phyloP scores from a whole-genome alignment of 805 yeast species.

The Yarrowia divulgata region DNA sequence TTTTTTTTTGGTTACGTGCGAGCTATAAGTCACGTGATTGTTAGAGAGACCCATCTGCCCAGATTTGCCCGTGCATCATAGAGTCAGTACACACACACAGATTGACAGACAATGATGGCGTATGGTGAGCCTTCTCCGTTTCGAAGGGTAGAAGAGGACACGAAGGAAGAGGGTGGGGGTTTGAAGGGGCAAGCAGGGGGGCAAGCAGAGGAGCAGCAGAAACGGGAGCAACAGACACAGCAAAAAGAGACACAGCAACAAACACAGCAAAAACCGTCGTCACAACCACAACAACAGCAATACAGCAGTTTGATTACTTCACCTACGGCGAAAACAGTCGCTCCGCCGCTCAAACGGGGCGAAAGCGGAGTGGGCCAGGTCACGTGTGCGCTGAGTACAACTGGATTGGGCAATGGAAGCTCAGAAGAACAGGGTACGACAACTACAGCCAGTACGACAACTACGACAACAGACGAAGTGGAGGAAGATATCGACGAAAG shows the following conservation, averaged over 20 bases:
- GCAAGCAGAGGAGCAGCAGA: too few species aligned
- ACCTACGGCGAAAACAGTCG: not conserved
- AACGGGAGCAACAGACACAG: too few species aligned
- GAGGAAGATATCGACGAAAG: not conserved
- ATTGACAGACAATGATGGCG: conserved; percentile 26
- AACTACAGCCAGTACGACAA: too few species aligned
- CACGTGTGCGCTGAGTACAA: conserved; percentile 5
- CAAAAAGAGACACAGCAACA: too few species aligned
- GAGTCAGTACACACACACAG: too few species aligned
- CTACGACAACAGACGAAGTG: not conserved
- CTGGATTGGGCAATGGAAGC: not conserved
- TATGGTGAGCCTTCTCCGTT: conserved; percentile 39
- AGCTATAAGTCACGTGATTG: too few species aligned
- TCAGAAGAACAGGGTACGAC: not conserved
- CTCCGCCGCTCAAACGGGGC: not conserved
- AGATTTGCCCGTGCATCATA: too few species aligned
- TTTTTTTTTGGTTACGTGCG: too few species aligned
- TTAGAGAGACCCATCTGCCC: too few species aligned
- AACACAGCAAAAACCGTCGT: not conserved
- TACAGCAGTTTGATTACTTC: conserved; percentile 20
- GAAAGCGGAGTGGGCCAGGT: conserved; percentile 8
- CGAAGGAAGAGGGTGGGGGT: not conserved
- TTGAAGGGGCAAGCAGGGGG: too few species aligned
- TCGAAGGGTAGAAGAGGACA: conserved; percentile 1
- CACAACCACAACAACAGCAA: not conserved